Evolutionary conservation across 78 protist species (phyloP).

Genomic region (Dictyostelium intermedium): DNA sequence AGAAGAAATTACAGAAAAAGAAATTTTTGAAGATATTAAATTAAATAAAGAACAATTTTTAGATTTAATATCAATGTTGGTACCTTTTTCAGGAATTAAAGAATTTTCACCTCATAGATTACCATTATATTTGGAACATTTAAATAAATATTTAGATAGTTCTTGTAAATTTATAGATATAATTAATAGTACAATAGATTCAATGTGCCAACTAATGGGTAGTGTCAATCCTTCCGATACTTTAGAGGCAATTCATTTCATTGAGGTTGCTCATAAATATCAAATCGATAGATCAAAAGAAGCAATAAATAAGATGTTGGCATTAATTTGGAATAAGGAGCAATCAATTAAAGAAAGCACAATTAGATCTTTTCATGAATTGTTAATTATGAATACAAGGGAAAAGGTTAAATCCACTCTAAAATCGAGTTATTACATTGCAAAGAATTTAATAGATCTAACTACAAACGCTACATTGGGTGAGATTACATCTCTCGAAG

Average conservation of each 20-base stretch:
- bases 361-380: constrained; percentile 24
- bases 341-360: constrained; percentile 10
- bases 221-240: constrained; percentile 57
- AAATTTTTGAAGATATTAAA: neutral
- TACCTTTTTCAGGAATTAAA: neutral
- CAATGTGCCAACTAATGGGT: constrained; percentile 42
- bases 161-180: constrained; percentile 13
- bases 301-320: neutral
- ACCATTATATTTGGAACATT: neutral
- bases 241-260: constrained; percentile 53
- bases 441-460: constrained; percentile 20
- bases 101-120: neutral
- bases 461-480: constrained; percentile 62
- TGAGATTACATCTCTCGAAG: constrained; percentile 82
- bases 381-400: constrained; percentile 12
- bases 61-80: neutral
- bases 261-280: constrained; percentile 3
- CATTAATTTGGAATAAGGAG: constrained; percentile 5
- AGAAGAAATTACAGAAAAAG: neutral
- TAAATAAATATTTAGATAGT: neutral
- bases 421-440: neutral
- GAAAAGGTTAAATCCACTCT: neutral
- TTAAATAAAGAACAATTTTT: neutral
- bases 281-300: neutral
- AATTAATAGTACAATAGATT: constrained; percentile 1